These are phyloP conservation scores for Trypanosoma lewisi DNA, from an alignment of 208 protist species.

Conservation along the genomic window DNA sequence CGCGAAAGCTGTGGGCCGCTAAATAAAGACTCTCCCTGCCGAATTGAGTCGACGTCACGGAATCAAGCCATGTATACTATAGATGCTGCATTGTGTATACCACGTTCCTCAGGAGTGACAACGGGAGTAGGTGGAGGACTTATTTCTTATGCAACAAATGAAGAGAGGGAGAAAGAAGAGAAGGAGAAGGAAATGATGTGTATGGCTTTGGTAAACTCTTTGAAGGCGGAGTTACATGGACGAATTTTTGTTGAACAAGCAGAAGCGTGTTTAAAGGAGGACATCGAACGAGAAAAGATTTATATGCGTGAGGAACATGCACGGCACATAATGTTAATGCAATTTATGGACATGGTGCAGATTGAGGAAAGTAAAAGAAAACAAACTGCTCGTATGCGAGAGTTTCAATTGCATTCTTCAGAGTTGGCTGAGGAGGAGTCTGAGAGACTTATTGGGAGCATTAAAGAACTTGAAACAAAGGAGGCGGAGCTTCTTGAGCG, in stretches of 20 bases:
- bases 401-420: background rate
- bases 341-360: background rate
- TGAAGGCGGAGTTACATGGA: slow-evolving; percentile 14
- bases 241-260: slow-evolving; percentile 11
- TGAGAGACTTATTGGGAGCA: background rate
- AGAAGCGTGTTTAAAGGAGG: slow-evolving; percentile 4
- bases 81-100: background rate
- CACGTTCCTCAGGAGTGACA: background rate
- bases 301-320: slow-evolving; percentile 6
- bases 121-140: background rate
- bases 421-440: slow-evolving; percentile 7
- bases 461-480: background rate
- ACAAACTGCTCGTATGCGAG: background rate
- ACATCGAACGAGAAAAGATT: background rate
- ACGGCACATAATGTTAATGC: background rate
- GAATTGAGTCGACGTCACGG: background rate
- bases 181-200: background rate
- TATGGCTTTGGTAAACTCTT: background rate
- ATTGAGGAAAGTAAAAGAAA: background rate
- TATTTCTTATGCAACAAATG: background rate
- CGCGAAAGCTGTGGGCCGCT: background rate
- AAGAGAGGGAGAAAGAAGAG: background rate
- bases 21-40: background rate
- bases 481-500: slow-evolving; percentile 4
- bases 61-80: background rate